Conservation (phyloP, 257 asterid species). For the Lantana camara region DNA sequence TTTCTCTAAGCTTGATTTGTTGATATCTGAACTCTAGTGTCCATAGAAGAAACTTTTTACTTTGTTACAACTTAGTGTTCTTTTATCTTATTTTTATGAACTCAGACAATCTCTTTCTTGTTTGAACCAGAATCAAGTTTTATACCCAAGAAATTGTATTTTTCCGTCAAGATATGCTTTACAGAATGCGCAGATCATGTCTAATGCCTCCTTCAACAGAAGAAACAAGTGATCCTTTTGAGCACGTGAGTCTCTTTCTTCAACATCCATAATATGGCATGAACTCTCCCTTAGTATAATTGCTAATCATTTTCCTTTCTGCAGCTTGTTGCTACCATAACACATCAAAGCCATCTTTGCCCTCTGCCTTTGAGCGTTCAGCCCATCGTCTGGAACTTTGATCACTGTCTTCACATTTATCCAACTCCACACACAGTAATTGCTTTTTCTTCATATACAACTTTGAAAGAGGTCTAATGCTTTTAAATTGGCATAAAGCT, state of each 20-base stretch:
- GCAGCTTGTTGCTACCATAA: conserved; percentile 95
- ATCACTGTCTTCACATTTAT: conserved; percentile 90
- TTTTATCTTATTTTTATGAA: not conserved
- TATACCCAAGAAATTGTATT: conserved; percentile 92
- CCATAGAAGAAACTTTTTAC: not conserved
- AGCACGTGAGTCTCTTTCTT: conserved; percentile 69
- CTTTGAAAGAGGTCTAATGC: not conserved
- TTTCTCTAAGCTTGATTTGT: conserved; percentile 14
- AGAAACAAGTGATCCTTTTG: conserved; percentile 91
- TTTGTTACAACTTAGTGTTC: not conserved
- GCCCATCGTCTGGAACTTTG: conserved; percentile 92
- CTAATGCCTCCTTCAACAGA: conserved; percentile 85
- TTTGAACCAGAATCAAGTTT: conserved; percentile 73
- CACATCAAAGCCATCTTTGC: conserved; percentile 97
- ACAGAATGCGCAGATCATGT: conserved; percentile 92
- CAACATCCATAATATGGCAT: conserved; percentile 19
- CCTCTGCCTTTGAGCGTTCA: conserved; percentile 90
- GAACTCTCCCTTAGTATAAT: conserved; percentile 11
- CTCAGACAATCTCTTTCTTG: conserved; percentile 21
- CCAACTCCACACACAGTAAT: conserved; percentile 90
- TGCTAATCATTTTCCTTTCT: conserved; percentile 17
- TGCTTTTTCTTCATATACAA: conserved; percentile 27
- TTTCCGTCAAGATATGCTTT: conserved; percentile 93
- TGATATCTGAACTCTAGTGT: conserved; percentile 20
- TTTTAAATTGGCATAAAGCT: conserved; percentile 21